phyloP scores from a whole-genome alignment of 805 yeast genomes.

The Nakazawaea ishiwadae region DNA sequence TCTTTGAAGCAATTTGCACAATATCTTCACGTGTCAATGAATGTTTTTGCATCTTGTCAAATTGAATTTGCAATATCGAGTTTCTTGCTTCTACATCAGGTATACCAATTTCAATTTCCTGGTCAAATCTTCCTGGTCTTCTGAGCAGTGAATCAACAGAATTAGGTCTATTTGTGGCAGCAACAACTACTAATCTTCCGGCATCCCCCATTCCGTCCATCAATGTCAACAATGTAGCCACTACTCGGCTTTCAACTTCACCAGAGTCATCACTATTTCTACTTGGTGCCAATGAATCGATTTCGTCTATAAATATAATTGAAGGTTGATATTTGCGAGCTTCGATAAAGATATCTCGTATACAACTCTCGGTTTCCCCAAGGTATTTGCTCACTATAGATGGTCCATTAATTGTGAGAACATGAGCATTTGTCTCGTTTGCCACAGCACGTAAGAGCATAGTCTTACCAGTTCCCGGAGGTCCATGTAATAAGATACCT shows the following conservation, averaged over 20 bases:
- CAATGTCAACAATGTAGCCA: conserved; percentile 78
- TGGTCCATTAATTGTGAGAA: conserved; percentile 83
- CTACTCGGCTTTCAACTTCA: conserved; percentile 86
- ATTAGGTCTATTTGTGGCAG: conserved; percentile 72
- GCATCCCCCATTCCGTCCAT: conserved; percentile 73
- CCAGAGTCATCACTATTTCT: conserved; percentile 82
- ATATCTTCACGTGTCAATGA: conserved; percentile 51
- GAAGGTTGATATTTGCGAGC: conserved; percentile 85
- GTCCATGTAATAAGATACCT: conserved; percentile 91
- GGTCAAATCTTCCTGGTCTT: conserved; percentile 86
- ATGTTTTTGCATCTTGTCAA: conserved; percentile 50
- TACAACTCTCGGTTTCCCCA: conserved; percentile 88
- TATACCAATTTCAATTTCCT: conserved; percentile 84
- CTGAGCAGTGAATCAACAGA: conserved; percentile 67
- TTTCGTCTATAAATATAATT: conserved; percentile 85
- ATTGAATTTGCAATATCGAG: conserved; percentile 65
- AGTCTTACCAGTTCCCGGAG: conserved; percentile 97
- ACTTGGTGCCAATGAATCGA: conserved; percentile 87
- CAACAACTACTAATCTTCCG: conserved; percentile 60
- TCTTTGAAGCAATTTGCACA: conserved; percentile 60
- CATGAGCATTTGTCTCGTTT: conserved; percentile 73
- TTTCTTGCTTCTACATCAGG: conserved; percentile 81
- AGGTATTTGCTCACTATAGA: conserved; percentile 87
- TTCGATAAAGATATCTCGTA: conserved; percentile 80
- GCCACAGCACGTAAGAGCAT: conserved; percentile 83